A percentile compares a stretch with the other conserved stretches of the same genome.
Evolutionary conservation across 495 filamentous ascomycete genomes (phyloP).

Genomic region (Penicillium taxi): DNA sequence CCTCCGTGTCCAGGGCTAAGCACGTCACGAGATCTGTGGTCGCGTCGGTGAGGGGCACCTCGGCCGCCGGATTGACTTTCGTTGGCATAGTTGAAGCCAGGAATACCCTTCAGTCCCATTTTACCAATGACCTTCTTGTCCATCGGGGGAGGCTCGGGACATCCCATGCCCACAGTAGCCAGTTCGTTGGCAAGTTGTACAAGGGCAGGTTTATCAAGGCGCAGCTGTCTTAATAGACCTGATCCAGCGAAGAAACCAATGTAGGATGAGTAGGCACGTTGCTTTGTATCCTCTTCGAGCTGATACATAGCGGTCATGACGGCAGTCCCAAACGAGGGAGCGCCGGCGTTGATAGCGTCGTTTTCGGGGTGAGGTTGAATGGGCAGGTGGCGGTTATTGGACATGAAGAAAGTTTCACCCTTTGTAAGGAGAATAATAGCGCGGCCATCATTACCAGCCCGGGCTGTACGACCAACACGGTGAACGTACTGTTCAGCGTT

Average conservation of each 20-base stretch:
- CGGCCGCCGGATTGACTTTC: conserved; percentile 4
- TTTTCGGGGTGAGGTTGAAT: conserved; percentile 46
- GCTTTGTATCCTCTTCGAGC: conserved; percentile 42
- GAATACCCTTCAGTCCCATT: conserved; percentile 44
- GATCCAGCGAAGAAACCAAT: conserved; percentile 44
- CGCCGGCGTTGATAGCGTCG: conserved; percentile 26
- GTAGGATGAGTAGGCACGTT: conserved; percentile 49
- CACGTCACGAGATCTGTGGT: conserved; percentile 19
- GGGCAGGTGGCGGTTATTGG: conserved; percentile 44
- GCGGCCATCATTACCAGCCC: conserved; percentile 60
- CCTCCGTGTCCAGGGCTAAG: conserved; percentile 27
- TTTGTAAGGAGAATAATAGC: conserved; percentile 56
- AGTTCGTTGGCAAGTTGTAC: conserved; percentile 39
- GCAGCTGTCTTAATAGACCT: conserved; percentile 30
- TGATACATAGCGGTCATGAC: conserved; percentile 29
- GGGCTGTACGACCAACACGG: conserved; percentile 66
- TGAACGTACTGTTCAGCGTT: conserved; percentile 80
- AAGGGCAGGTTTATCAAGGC: conserved; percentile 32
- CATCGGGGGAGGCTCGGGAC: conserved; percentile 39
- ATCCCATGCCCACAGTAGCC: conserved; percentile 38
- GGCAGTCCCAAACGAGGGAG: conserved; percentile 9
- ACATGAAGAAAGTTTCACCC: conserved; percentile 53
- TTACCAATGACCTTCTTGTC: conserved; percentile 41
- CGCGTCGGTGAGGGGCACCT: conserved; percentile 2
- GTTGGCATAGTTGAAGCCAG: conserved; percentile 34